Evolutionary conservation across 2,329 filamentous ascomycete genomes (phyloP).

Genomic region (Plectosphaerella sp.): DNA sequence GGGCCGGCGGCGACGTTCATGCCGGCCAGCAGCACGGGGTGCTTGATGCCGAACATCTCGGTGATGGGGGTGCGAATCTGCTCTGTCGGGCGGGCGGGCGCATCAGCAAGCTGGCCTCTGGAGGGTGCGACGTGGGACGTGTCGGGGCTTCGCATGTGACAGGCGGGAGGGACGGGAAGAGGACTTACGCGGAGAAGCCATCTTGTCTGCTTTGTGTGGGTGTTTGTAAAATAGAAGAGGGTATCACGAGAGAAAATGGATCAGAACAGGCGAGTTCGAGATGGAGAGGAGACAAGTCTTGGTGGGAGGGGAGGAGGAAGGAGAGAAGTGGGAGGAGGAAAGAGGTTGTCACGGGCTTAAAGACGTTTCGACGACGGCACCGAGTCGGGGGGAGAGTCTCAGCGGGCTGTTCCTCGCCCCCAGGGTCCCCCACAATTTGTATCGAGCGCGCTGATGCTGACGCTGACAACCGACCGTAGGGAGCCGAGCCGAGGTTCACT

Average conservation of each 20-base stretch:
- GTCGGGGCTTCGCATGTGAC: conserved; percentile 8
- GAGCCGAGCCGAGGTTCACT: conserved; percentile 13
- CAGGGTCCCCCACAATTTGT: not conserved
- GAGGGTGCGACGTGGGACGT: not conserved
- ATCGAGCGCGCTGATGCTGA: too few species aligned
- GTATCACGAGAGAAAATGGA: not conserved
- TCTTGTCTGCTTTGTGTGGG: conserved; percentile 29
- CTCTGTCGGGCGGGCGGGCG: conserved; percentile 46
- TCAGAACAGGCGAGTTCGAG: not conserved
- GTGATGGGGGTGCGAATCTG: conserved; percentile 88
- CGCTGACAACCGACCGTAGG: not conserved
- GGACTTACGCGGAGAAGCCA: conserved; percentile 77
- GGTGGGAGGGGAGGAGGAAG: not conserved
- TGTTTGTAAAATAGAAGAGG: conserved; percentile 9
- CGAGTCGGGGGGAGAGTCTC: too few species aligned
- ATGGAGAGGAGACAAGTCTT: not conserved
- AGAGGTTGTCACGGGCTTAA: not conserved
- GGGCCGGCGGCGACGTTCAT: conserved; percentile 99
- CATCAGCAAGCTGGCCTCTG: conserved; percentile 13
- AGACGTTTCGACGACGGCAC: not conserved
- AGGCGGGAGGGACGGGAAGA: conserved; percentile 1
- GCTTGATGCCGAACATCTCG: conserved; percentile 96
- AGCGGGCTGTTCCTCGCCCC: too few species aligned
- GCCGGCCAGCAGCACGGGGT: conserved; percentile 90
- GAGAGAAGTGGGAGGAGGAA: not conserved